A percentile compares a stretch with the other conserved stretches of the same genome.
Evolutionary conservation across 2,329 filamentous ascomycete species (phyloP).

Genomic region (Aspergillus quadricinctus): DNA sequence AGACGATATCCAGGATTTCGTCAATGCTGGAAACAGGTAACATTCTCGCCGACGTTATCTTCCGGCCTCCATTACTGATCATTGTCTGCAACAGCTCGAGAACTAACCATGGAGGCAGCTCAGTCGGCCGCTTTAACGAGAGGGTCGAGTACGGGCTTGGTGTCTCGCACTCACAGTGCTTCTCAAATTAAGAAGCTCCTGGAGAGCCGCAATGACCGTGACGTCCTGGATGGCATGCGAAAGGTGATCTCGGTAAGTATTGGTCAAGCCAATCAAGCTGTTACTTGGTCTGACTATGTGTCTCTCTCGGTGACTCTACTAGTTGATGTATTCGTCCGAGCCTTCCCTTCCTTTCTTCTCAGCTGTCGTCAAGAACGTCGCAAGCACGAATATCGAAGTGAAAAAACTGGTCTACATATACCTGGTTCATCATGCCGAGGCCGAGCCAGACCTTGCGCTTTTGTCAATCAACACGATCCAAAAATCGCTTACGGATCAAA

Average conservation of each 20-base stretch:
- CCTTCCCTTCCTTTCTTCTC: conserved; percentile 91
- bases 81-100: conserved; percentile 62
- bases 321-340: conserved; percentile 95
- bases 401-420: conserved; percentile 99
- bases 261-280: neutral
- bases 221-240: conserved; percentile 86
- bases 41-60: neutral
- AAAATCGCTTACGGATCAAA: conserved; percentile 89
- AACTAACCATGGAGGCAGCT: conserved; percentile 95
- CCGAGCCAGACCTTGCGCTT: conserved; percentile 90
- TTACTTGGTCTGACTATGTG: conserved; percentile 13
- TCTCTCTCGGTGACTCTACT: conserved; percentile 8
- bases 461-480: conserved; percentile 99
- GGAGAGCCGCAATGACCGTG: conserved; percentile 87
- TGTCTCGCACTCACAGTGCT: conserved; percentile 65
- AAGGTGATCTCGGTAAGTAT: conserved; percentile 73
- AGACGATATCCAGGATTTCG: conserved; percentile 92
- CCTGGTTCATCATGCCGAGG: conserved; percentile 91
- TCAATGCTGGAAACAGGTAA: conserved; percentile 90
- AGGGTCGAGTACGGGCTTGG: conserved; percentile 51
- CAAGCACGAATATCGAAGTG: conserved; percentile 87
- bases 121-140: conserved; percentile 67
- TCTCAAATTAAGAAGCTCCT: conserved; percentile 89
- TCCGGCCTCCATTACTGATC: conserved; percentile 12
- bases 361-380: conserved; percentile 96